Conservation (phyloP, 140 eudicot genomes). For the Stevia rebaudiana region DNA sequence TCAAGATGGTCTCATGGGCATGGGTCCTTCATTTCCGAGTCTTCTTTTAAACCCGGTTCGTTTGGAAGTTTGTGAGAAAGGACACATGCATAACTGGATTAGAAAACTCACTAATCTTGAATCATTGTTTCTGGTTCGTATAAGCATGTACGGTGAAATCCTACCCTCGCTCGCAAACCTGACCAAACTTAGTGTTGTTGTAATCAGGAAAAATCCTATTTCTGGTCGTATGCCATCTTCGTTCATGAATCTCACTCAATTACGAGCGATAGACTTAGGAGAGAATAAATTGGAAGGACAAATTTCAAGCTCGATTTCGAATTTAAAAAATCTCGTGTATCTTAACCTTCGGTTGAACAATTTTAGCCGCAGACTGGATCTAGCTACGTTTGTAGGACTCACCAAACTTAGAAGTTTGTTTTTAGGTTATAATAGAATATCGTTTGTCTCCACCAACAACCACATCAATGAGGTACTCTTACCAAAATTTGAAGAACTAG, state of each 20-base stretch:
- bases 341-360: neutral
- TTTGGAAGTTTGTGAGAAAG: neutral
- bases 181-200: neutral
- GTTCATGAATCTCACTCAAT: neutral
- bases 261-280: neutral
- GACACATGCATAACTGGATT: neutral
- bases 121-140: neutral
- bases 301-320: neutral
- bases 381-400: neutral
- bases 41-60: neutral
- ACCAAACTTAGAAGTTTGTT: neutral
- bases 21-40: neutral
- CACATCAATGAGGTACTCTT: too few relatives aligned
- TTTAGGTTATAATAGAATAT: neutral
- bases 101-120: neutral
- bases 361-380: neutral
- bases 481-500: too few relatives aligned
- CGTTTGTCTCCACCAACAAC: neutral
- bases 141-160: neutral
- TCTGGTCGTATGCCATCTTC: neutral
- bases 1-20: neutral
- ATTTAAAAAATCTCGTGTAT: neutral
- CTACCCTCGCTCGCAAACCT: neutral
- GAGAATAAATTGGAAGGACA: neutral
- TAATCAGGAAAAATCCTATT: neutral